Evolutionary conservation across 129 eudicot species (phyloP).

Genomic region (Flaveria robusta): DNA sequence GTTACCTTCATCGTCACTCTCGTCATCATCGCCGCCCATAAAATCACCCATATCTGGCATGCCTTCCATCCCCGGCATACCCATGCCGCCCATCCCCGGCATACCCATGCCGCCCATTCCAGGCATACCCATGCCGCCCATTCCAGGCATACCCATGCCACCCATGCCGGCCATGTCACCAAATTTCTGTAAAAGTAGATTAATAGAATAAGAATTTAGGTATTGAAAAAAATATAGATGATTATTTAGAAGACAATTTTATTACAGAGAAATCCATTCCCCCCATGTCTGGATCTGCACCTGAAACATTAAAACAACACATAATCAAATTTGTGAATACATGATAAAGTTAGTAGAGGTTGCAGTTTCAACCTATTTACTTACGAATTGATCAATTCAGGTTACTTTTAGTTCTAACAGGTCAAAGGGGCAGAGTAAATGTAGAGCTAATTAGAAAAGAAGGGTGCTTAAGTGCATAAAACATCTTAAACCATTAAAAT

Average conservation of each 20-base stretch:
- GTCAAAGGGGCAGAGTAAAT: neutral
- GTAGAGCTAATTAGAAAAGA: neutral
- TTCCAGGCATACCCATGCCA: slow-evolving; percentile 34
- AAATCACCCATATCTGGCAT: slow-evolving; percentile 42
- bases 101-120: slow-evolving; percentile 31
- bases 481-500: neutral
- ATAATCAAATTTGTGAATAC: too few relatives aligned
- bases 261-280: slow-evolving; percentile 96
- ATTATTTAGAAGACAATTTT: neutral
- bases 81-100: slow-evolving; percentile 37
- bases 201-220: neutral
- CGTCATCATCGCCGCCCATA: slow-evolving; percentile 59
- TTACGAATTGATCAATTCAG: neutral
- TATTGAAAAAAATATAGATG: neutral
- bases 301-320: slow-evolving; percentile 25
- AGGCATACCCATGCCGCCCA: slow-evolving; percentile 33
- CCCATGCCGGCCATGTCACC: slow-evolving; percentile 56
- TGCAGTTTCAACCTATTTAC: neutral
- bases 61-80: slow-evolving; percentile 22
- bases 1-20: slow-evolving; percentile 72
- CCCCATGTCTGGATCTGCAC: slow-evolving; percentile 56
- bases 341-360: too few relatives aligned
- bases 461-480: neutral
- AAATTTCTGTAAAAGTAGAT: slow-evolving; percentile 47
- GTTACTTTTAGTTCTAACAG: neutral